Base-by-base conservation (phyloP, 73 alveolate species). In the Paramecium tetraurelia region DNA sequence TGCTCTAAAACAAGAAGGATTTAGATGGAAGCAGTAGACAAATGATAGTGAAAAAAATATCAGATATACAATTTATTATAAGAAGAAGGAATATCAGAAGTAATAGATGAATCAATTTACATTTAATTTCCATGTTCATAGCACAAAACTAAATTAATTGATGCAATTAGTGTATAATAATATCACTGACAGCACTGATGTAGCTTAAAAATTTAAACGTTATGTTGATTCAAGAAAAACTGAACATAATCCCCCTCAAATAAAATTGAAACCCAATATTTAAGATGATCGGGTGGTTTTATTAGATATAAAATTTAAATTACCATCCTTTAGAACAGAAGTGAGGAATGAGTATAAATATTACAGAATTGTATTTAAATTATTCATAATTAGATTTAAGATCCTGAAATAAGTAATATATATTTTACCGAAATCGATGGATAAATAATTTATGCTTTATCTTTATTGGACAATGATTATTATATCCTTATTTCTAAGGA, bases 1-100 rank as follows among this genome's bases (percentile, higher is more conserved):
- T 35, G 16, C 59, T 14, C 18, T 75, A 35, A 75, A 75, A 20
- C 5, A 33, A 12, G 58, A 38, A 75, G 87, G 68, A 36, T 75
- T 75, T 41, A 75, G 59, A 41, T 75, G 87, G 87, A 75, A 75
- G 10, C 36, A 75, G n/a, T 75, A 75, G n/a, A 75, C 87, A 38
- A 75, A 75, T 75, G 87, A 75, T 75, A 33, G 59, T 41, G 46
- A 12, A 33, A 63, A 9, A 27, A 75, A 75, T 41, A 41, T 35
- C 10, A 75, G 87, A 75, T 75, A 75, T 5, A 75, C 87, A 75
- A 75, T 75, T 8, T 75, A 75, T 75, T 75, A 35, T n/a, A 75
- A 75, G 41, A 75, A 41, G 16, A 29, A 75, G 22, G 35, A 75
- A 14, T 75, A 38, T 41, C 12, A 29, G 7, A 9, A 63, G 50